Base-by-base conservation (phyloP, 139 green algal genomes). In the Gonium pectorale region DNA sequence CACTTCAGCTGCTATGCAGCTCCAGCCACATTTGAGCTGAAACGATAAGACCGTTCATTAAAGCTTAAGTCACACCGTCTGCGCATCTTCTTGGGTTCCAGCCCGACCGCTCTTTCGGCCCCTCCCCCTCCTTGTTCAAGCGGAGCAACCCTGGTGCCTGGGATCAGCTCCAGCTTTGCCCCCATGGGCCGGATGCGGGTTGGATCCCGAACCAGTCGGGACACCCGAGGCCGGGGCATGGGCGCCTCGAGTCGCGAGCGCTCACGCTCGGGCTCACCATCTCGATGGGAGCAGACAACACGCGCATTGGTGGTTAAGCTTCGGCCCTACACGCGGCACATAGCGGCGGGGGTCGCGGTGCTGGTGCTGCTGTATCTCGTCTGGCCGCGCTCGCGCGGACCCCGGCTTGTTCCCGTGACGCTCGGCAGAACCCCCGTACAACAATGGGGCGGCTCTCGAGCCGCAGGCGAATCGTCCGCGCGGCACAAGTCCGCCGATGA, bases 101-200 rank as follows among this genome's bases (percentile, higher is more conserved):
- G n/a, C n/a, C n/a, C n/a, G n/a, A n/a, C n/a, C n/a, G n/a, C n/a
- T n/a, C n/a, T n/a, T n/a, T n/a, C n/a, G n/a, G n/a, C n/a, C n/a
- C n/a, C n/a, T n/a, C n/a, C n/a, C n/a, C n/a, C n/a, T n/a, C n/a
- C n/a, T n/a, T n/a, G n/a, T n/a, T n/a, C n/a, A n/a, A n/a, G n/a
- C n/a, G n/a, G n/a, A n/a, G n/a, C n/a, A n/a, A n/a, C n/a, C n/a
- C n/a, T n/a, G n/a, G n/a, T n/a, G n/a, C n/a, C n/a, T n/a, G n/a
- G n/a, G n/a, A n/a, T n/a, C n/a, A n/a, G n/a, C n/a, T n/a, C n/a
- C n/a, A n/a, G n/a, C n/a, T n/a, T n/a, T n/a, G n/a, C n/a, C n/a
- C n/a, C n/a, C n/a, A 80, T 80, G 72, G 72, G 72, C 52, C 72
- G 72, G 35, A 19, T 68, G 37, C 72, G 72, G 2, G 72, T 80